A percentile compares a stretch with the other conserved stretches of the same genome.
Evolutionary conservation across 1,139 yeast genomes (phyloP).

Genomic region (Blastobotrys ciferrii): DNA sequence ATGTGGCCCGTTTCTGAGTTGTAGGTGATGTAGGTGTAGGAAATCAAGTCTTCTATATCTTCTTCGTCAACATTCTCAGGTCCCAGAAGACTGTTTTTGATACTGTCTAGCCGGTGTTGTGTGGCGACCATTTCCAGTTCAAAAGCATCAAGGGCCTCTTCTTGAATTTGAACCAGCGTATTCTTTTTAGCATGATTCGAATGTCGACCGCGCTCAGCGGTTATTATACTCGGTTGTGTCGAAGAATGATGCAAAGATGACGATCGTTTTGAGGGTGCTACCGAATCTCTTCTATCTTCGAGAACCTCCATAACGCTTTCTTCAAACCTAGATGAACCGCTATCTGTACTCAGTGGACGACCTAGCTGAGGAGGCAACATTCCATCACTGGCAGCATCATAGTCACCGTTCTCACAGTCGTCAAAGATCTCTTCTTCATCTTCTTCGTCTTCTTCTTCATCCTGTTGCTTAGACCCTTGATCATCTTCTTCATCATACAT

Average conservation of each 20-base stretch:
- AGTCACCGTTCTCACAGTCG: neutral
- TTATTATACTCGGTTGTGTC: neutral
- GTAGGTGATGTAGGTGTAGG: slow-evolving; percentile 15
- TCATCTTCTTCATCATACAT: slow-evolving; percentile 4
- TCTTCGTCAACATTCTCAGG: slow-evolving; percentile 15
- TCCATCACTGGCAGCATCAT: neutral
- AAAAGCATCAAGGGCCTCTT: slow-evolving; percentile 16
- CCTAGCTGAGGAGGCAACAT: neutral
- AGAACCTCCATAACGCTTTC: slow-evolving; percentile 10
- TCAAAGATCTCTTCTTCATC: neutral
- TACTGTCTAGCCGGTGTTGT: slow-evolving; percentile 8
- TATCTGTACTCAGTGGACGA: slow-evolving; percentile 4
- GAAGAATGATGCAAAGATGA: neutral
- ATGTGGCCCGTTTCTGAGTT: slow-evolving; percentile 17
- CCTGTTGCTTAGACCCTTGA: neutral
- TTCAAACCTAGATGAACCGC: slow-evolving; percentile 6
- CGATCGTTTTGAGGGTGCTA: slow-evolving; percentile 1
- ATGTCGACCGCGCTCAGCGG: neutral
- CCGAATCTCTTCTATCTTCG: slow-evolving; percentile 1
- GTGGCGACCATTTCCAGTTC: slow-evolving; percentile 11
- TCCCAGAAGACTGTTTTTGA: slow-evolving; percentile 13
- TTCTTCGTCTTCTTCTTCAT: neutral
- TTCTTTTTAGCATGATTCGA: slow-evolving; percentile 8
- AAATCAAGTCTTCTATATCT: slow-evolving; percentile 16
- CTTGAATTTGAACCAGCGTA: slow-evolving; percentile 15